Evolutionary conservation across 192 early-diverging fungal genomes (phyloP).

Genomic region (Coemansia reversa): DNA sequence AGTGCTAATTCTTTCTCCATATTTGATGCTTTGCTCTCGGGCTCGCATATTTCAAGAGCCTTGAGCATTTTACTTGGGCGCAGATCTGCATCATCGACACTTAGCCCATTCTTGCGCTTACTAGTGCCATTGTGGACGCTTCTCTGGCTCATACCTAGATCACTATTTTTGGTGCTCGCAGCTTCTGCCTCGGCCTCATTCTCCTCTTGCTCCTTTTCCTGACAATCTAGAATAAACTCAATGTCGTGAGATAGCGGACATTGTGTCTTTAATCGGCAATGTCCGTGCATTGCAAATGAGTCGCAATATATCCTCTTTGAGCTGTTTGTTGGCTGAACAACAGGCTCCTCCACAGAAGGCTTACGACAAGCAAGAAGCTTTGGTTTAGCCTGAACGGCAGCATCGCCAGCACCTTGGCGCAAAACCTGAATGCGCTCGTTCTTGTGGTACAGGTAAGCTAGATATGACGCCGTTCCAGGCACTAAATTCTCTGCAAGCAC

Average conservation of each 20-base stretch:
- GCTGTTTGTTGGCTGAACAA: background rate
- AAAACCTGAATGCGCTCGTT: constrained; percentile 33
- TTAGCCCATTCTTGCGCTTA: constrained; percentile 14
- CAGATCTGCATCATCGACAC: background rate
- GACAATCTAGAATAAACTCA: constrained; percentile 80
- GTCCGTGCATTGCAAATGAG: constrained; percentile 83
- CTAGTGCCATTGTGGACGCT: background rate
- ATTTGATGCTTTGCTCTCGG: background rate
- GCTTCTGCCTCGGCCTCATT: background rate
- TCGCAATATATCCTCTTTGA: constrained; percentile 63
- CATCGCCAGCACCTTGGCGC: constrained; percentile 15
- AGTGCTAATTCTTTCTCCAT: background rate
- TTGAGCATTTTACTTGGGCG: constrained; percentile 19
- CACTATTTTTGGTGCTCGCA: constrained; percentile 8
- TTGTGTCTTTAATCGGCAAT: constrained; percentile 65
- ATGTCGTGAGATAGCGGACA: constrained; percentile 83
- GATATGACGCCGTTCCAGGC: constrained; percentile 29
- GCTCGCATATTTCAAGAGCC: background rate
- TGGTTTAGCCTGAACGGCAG: constrained; percentile 23
- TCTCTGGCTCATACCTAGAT: constrained; percentile 1
- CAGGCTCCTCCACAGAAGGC: constrained; percentile 1
- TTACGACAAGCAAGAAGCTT: constrained; percentile 5
- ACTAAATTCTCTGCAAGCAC: constrained; percentile 59
- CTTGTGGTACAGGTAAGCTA: constrained; percentile 49
- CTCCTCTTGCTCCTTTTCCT: constrained; percentile 23